phyloP scores from a whole-genome alignment of 2,329 filamentous ascomycete species.

The Fusarium circinatum region DNA sequence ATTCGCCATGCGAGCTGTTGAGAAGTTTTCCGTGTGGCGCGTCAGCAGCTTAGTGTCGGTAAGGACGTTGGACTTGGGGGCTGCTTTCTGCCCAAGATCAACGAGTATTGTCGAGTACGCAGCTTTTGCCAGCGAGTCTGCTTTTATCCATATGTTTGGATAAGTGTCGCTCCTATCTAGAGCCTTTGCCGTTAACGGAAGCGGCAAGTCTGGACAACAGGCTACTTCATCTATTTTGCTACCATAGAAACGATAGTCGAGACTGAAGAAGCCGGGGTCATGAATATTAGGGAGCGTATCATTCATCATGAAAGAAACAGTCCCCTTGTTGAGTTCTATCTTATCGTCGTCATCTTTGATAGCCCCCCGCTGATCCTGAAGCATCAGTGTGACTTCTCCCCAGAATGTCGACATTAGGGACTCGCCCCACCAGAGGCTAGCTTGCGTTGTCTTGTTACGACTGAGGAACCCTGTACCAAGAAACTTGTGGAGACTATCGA shows the following conservation, averaged over 20 bases:
- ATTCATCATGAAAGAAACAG: not conserved
- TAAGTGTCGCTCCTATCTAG: not conserved
- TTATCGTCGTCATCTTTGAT: not conserved
- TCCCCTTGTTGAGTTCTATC: not conserved
- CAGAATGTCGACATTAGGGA: not conserved
- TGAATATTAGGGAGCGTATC: not conserved
- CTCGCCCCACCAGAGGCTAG: not conserved
- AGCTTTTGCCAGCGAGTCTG: not conserved
- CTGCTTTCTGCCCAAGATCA: not conserved
- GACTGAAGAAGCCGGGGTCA: not conserved
- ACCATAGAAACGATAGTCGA: not conserved
- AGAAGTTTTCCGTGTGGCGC: not conserved
- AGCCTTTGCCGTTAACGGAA: rapidly evolving
- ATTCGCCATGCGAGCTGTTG: not conserved
- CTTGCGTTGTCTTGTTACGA: not conserved
- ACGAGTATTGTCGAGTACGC: not conserved
- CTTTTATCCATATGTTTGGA: not conserved
- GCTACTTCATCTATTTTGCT: rapidly evolving
- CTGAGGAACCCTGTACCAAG: not conserved
- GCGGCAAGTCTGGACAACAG: not conserved
- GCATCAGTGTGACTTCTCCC: not conserved
- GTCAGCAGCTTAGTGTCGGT: not conserved
- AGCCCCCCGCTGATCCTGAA: not conserved
- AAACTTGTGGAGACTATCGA: not conserved
- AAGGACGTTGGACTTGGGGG: not conserved